Conservation (phyloP, 2,329 filamentous ascomycete genomes). For the Raffaelea ambrosiae region DNA sequence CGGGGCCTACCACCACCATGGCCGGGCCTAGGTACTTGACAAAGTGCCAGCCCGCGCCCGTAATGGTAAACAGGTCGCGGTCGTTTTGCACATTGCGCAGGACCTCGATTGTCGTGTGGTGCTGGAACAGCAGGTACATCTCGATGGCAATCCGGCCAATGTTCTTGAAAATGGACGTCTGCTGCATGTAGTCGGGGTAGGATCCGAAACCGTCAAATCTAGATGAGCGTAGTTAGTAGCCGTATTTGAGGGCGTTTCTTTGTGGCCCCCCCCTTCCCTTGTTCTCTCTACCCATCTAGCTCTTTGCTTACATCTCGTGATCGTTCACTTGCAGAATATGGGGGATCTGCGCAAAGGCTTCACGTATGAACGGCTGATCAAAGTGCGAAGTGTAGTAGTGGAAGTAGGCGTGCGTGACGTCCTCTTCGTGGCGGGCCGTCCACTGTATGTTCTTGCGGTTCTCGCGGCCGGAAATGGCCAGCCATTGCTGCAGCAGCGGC, state of each 20-base stretch:
- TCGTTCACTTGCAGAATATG: slow-evolving; percentile 90
- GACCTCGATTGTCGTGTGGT: slow-evolving; percentile 92
- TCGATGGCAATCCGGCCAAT: slow-evolving; percentile 92
- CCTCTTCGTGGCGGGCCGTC: slow-evolving; percentile 92
- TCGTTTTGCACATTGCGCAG: slow-evolving; percentile 84
- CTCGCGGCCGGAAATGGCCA: slow-evolving; percentile 85
- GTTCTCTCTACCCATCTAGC: not conserved
- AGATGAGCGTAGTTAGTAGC: not conserved
- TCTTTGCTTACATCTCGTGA: slow-evolving; percentile 80
- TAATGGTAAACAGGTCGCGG: slow-evolving; percentile 89
- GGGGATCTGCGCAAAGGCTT: slow-evolving; percentile 96
- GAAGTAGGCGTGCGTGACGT: slow-evolving; percentile 93
- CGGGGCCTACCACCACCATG: slow-evolving; percentile 80
- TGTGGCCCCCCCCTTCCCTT: not conserved
- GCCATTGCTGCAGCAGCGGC: slow-evolving; percentile 88
- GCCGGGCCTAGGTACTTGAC: slow-evolving; percentile 92
- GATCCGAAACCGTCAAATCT: slow-evolving; percentile 97
- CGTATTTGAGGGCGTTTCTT: too few species aligned
- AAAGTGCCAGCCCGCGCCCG: slow-evolving; percentile 97
- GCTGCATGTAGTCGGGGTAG: slow-evolving; percentile 97
- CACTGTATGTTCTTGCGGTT: slow-evolving; percentile 83
- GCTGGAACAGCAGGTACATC: slow-evolving; percentile 97
- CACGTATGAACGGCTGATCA: slow-evolving; percentile 87
- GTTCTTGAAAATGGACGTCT: slow-evolving; percentile 95
- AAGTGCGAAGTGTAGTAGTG: slow-evolving; percentile 99